Evolutionary conservation across 148 eudicot species (phyloP).

Genomic region (Gaultheria prostrata): DNA sequence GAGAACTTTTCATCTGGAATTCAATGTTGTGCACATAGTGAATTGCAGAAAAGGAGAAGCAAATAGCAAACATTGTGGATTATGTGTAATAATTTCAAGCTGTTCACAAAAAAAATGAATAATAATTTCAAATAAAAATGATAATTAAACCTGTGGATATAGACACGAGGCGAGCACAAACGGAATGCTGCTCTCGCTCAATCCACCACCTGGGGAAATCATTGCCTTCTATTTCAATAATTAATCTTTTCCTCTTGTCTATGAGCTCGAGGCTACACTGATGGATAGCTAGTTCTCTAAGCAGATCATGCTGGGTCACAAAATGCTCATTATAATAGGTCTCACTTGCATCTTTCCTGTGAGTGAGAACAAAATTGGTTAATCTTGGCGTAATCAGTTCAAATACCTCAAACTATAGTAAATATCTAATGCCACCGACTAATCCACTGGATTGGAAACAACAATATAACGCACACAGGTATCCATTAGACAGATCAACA

Average conservation of each 20-base stretch:
- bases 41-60: not conserved
- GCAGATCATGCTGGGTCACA: conserved; percentile 33
- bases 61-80: not conserved
- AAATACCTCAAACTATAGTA: not conserved
- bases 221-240: conserved; percentile 20
- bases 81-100: not conserved
- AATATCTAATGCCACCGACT: not conserved
- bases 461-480: not conserved
- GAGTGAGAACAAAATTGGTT: not conserved
- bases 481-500: not conserved
- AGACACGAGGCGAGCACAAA: conserved; percentile 25
- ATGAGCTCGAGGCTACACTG: conserved; percentile 12
- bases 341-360: conserved; percentile 21
- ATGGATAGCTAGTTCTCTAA: conserved; percentile 30
- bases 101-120: too few relatives aligned
- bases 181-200: conserved; percentile 13
- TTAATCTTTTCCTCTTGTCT: conserved; percentile 20
- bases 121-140: not conserved
- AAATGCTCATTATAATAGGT: conserved; percentile 22
- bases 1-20: conserved; percentile 27
- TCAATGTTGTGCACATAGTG: not conserved
- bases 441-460: not conserved
- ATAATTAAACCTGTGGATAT: conserved; percentile 30
- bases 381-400: not conserved
- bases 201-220: conserved; percentile 22